phyloP scores from a whole-genome alignment of 345 rosid species.

The Acer saccharum region DNA sequence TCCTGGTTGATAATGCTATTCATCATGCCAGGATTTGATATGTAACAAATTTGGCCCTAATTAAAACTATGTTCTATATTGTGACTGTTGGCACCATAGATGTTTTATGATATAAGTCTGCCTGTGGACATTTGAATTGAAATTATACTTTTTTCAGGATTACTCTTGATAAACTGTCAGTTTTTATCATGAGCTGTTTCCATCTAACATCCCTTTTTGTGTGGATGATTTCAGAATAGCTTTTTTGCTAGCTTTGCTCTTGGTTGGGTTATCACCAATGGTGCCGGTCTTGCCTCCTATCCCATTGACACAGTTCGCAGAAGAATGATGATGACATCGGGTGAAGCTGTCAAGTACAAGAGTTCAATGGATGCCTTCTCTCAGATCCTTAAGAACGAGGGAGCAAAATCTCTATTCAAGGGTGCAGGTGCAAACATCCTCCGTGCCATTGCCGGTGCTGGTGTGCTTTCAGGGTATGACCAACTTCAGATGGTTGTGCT shows the following conservation, averaged over 20 bases:
- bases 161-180: not conserved
- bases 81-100: too few relatives aligned
- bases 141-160: not conserved
- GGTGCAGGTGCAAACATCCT: conserved; percentile 59
- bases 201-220: not conserved
- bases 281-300: conserved; percentile 51
- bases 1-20: not conserved
- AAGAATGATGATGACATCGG: conserved; percentile 64
- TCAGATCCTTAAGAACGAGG: conserved; percentile 48
- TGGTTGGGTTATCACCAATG: conserved; percentile 52
- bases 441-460: conserved; percentile 53
- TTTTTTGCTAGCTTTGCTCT: conserved; percentile 52
- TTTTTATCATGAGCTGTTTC: too few relatives aligned
- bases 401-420: conserved; percentile 46
- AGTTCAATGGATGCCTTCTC: conserved; percentile 37
- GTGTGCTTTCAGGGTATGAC: conserved; percentile 55
- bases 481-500: conserved; percentile 43
- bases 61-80: not conserved
- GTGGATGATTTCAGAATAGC: conserved; percentile 39
- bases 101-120: not conserved
- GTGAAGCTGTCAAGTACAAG: conserved; percentile 54
- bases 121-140: not conserved
- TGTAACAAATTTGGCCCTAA: too few relatives aligned
- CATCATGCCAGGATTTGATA: not conserved
- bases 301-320: conserved; percentile 48